Conservation (phyloP, 192 early-diverging fungal genomes). For the Entomortierella parvispora region DNA sequence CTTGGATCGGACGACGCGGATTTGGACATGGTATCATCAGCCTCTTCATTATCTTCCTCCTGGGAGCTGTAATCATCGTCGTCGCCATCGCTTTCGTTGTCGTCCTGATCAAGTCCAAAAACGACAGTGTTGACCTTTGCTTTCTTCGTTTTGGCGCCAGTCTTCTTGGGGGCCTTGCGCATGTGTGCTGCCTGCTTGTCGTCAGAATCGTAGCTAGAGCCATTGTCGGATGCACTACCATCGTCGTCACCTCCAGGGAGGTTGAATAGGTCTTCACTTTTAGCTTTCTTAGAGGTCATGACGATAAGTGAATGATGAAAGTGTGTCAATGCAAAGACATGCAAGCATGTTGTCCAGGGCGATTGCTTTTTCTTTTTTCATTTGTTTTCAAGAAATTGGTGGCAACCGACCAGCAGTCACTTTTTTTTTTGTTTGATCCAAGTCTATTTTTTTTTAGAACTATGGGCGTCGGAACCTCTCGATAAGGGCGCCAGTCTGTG, state of each 20-base stretch:
- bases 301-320: not conserved
- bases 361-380: no score
- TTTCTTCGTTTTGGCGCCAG: slow-evolving; percentile 11
- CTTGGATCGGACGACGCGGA: slow-evolving; percentile 1
- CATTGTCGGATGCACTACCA: slow-evolving; percentile 16
- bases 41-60: slow-evolving; percentile 14
- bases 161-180: not conserved
- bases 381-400: not conserved
- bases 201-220: slow-evolving; percentile 34
- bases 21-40: not conserved
- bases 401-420: not conserved
- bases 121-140: slow-evolving; percentile 19
- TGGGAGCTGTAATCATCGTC: slow-evolving; percentile 34
- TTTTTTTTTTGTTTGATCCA: no score
- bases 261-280: slow-evolving; percentile 41
- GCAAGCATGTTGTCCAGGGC: not conserved
- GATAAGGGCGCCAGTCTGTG: slow-evolving; percentile 67
- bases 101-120: slow-evolving; percentile 36
- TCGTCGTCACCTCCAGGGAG: slow-evolving; percentile 38
- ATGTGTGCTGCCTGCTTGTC: slow-evolving; percentile 8
- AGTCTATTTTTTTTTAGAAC: not conserved
- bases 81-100: slow-evolving; percentile 5
- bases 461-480: slow-evolving; percentile 25
- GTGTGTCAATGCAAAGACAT: not conserved
- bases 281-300: slow-evolving; percentile 25